Evolutionary conservation across 179 eudicot species (phyloP), one percentile per base, ranked within the genome.

Genomic region (Corrigiola litoralis): DNA sequence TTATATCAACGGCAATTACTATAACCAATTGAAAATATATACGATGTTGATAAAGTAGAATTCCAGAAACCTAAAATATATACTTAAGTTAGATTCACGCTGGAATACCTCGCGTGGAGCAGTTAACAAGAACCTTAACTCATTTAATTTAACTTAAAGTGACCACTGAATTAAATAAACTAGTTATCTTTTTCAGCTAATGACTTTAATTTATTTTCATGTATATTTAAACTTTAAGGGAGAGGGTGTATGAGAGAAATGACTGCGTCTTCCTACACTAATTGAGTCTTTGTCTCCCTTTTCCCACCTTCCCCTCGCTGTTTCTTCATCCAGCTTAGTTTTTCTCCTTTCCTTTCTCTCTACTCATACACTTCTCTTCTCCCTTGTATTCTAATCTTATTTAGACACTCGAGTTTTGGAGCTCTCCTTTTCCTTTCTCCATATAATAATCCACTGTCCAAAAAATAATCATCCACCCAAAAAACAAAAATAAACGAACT

Each of bases 201-300:
- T 66, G 59, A 72, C 71, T 68, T 69, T 44, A 11, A 46, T 28
- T 21, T 65, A 41, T 28, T 73, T 38, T 62, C 25, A 57, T 77
- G 71, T 46, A 65, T 75, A 67, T 66, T 67, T 72, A 70, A 73
- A 63, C 62, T 62, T 70, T 76, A 48, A 61, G 48, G 37, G 42
- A 40, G 23, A 63, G 57, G 32, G 34, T 56, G 69, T 64, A 68
- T 29, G 70, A 67, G 75, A 66, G 76, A 74, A 73, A 83, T 78
- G 83, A 78, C 79, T 81, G 81, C 81, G 71, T 75, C 71, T 60
- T 69, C 40, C 63, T 41, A 34, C 21, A 25, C 48, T 54, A 38
- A 65, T 51, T 49, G 68, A 72, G 73, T 59, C 63, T 14, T 58
- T 76, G 66, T 66, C 73, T 58, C 72, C 77, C 63, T 42, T 63